phyloP scores from a whole-genome alignment of 163 green algal genomes.

The Scenedesmus sp. region DNA sequence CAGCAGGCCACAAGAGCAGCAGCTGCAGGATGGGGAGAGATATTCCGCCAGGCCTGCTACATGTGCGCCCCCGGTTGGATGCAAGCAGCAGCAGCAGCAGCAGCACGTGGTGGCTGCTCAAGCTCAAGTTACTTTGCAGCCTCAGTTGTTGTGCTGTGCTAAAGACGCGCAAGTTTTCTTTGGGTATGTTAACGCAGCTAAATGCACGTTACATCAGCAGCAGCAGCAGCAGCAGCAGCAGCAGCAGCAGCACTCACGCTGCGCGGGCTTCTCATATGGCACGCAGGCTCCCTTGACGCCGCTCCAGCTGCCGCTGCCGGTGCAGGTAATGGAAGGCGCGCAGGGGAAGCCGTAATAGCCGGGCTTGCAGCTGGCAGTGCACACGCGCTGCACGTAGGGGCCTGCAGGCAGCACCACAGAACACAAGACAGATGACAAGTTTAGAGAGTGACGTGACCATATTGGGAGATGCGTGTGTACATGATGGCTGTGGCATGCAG shows the following conservation, averaged over 20 bases:
- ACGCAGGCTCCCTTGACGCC: not conserved
- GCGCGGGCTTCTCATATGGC: not conserved
- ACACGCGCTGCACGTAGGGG: not conserved
- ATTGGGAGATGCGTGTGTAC: too few relatives aligned
- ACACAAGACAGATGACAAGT: not conserved
- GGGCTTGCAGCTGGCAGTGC: not conserved
- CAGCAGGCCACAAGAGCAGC: not conserved
- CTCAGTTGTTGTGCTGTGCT: not conserved
- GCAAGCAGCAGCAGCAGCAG: too few relatives aligned
- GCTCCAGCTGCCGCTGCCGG: not conserved
- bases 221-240: not conserved
- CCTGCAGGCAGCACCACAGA: not conserved
- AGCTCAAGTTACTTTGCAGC: not conserved
- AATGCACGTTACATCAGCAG: not conserved
- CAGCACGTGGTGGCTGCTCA: not conserved
- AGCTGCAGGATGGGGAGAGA: not conserved
- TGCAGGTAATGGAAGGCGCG: not conserved
- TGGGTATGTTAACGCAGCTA: not conserved
- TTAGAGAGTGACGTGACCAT: not conserved
- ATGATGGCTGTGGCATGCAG: not conserved
- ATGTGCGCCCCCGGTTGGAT: too few relatives aligned
- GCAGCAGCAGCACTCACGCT: slow-evolving; percentile 2
- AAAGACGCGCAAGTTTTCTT: not conserved
- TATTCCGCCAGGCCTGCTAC: too few relatives aligned
- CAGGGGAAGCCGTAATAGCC: slow-evolving; percentile 1